A percentile compares a stretch with the other conserved stretches of the same genome.
Evolutionary conservation across 352 stramenopile species (phyloP).

Genomic region (Pythium volutum): DNA sequence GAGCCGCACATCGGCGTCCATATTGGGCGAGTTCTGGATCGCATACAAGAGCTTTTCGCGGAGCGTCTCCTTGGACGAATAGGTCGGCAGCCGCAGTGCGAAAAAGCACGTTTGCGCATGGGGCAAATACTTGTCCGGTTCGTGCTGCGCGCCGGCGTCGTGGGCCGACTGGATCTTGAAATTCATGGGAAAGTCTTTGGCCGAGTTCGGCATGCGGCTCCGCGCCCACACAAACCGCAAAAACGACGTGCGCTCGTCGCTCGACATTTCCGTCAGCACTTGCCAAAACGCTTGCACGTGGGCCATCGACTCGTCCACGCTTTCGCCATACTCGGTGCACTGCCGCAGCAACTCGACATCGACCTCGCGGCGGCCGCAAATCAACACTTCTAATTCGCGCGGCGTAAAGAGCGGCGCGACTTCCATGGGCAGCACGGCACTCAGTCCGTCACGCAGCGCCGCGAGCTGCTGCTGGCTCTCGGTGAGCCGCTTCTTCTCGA

Average conservation of each 20-base stretch:
- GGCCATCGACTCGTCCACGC: slow-evolving; percentile 52
- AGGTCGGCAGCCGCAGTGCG: slow-evolving; percentile 93
- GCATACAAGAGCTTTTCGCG: slow-evolving; percentile 88
- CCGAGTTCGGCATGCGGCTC: slow-evolving; percentile 55
- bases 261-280: slow-evolving; percentile 52
- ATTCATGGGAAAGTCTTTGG: slow-evolving; percentile 73
- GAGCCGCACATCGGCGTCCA: slow-evolving; percentile 90
- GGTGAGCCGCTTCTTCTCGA: slow-evolving; percentile 50
- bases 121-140: slow-evolving; percentile 92
- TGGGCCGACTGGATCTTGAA: slow-evolving; percentile 88
- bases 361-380: slow-evolving; percentile 72
- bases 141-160: slow-evolving; percentile 63
- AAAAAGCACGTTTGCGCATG: slow-evolving; percentile 99
- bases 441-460: slow-evolving; percentile 69
- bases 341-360: slow-evolving; percentile 65
- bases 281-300: slow-evolving; percentile 82
- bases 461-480: slow-evolving; percentile 73
- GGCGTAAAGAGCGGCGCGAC: slow-evolving; percentile 58
- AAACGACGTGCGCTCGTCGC: slow-evolving; percentile 73
- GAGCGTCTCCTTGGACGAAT: slow-evolving; percentile 90
- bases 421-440: slow-evolving; percentile 67
- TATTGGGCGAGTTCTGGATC: slow-evolving; percentile 96
- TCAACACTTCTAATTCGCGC: slow-evolving; percentile 63
- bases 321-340: slow-evolving; percentile 86
- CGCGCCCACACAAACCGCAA: slow-evolving; percentile 83